Base-by-base conservation (phyloP, 2,329 filamentous ascomycete genomes). In the Fusarium sp. region DNA sequence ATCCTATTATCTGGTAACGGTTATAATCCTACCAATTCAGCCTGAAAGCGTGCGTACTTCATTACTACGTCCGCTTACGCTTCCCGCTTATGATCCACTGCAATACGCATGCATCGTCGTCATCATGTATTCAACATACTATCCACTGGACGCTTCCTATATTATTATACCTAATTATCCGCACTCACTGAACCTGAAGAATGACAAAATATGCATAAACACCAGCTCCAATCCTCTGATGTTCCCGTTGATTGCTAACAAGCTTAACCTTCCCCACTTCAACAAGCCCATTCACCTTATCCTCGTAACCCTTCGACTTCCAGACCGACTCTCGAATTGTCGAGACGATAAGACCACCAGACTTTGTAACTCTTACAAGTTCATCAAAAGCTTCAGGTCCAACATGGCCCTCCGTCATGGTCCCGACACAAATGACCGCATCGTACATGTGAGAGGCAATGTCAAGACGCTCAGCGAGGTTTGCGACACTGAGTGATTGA, bases 381-480 rank as follows among this genome's bases (percentile, higher is more conserved):
- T 87, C 84, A 7, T 77, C 70, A 31, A 87, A 67, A 0, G 82
- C 82, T 39, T 60, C 68, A 0, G 84, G 83, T 0, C 84, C 85
- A 11, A 87, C 80, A 62, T 87, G 84, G 1, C 83, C 85, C 39
- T 81, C 78, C 0, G 85, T 87, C 66, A 87, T 83, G 3, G 84
- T 86, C 8, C 85, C 85, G 15, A 82, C 81, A 70, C 85, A 87
- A 1, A 81, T 80, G 3, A 86, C 78, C 3, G 81, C 79, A 29
- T 86, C 84, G 54, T 85, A 86, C 2, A 71, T 76, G 1, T 76
- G 74, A 28, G 80, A 77, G 1, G 73, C 41, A 15, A 76, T 70
- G 2, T 78, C 71, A 6, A 86, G 77, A 2, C 64, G 75, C 46
- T 79, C 74, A 8, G 81, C 82, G 46, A 87, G 67, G 63, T 87